Evolutionary conservation across 441 rosid species (phyloP).

Genomic region (Jatropha podagrica): DNA sequence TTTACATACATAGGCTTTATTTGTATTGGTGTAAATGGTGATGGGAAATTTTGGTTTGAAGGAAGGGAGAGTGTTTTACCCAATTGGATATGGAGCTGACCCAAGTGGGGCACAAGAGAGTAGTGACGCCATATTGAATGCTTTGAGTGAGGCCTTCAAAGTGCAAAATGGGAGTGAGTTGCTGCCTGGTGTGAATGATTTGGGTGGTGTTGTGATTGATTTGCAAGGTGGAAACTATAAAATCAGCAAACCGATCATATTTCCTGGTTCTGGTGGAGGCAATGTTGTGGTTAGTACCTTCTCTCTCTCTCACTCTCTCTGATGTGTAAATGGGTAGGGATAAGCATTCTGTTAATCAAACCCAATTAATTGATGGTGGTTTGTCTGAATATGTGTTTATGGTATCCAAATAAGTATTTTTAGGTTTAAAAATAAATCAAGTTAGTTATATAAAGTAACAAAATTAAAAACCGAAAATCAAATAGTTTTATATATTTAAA

Average conservation of each 20-base stretch:
- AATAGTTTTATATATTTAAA: no score
- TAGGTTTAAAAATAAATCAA: no score
- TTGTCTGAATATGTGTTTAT: no score
- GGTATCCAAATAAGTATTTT: no score
- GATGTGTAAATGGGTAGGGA: no score
- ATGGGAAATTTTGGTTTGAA: background rate
- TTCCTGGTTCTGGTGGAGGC: conserved; percentile 60
- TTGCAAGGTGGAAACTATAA: conserved; percentile 74
- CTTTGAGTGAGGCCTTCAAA: conserved; percentile 54
- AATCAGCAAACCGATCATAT: conserved; percentile 55
- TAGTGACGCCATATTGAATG: conserved; percentile 56
- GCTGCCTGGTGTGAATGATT: conserved; percentile 57
- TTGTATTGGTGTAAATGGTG: no score
- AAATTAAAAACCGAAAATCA: no score
- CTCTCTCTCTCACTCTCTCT: background rate
- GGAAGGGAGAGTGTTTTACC: conserved; percentile 45
- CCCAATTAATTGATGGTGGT: no score
- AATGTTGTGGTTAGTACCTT: conserved; percentile 47
- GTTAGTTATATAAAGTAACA: no score
- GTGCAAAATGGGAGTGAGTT: conserved; percentile 36
- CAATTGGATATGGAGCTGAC: conserved; percentile 79
- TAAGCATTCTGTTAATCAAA: no score
- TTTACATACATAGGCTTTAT: no score
- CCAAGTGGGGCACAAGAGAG: conserved; percentile 71
- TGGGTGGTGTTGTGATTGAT: conserved; percentile 70